These are phyloP conservation scores for Fusarium algeriense DNA, from an alignment of 2,329 filamentous ascomycete genomes.

Conservation along the genomic window DNA sequence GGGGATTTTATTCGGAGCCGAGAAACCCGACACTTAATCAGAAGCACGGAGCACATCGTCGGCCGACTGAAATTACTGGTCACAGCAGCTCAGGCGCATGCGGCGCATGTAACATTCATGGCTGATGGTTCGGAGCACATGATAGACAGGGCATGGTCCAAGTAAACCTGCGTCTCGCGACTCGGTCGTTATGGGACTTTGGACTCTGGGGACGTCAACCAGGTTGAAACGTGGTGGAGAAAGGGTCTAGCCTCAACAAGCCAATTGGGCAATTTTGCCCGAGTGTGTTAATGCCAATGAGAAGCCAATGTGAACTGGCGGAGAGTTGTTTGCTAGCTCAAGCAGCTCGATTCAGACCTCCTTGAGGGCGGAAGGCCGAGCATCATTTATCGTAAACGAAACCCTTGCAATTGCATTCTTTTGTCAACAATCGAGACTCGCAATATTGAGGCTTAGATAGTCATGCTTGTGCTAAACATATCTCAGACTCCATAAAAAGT, in stretches of 20 bases:
- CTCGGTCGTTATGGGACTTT: not conserved
- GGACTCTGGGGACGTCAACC: constrained; percentile 31
- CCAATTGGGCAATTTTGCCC: constrained; percentile 20
- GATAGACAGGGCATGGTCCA: constrained; percentile 14
- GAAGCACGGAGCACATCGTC: constrained; percentile 36
- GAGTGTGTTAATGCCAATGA: constrained; percentile 12
- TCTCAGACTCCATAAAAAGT: constrained; percentile 2
- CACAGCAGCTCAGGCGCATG: constrained; percentile 27
- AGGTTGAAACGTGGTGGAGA: constrained; percentile 36
- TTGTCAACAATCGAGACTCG: constrained; percentile 4
- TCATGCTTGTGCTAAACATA: constrained; percentile 6
- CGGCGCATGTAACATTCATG: constrained; percentile 32
- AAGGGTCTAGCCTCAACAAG: constrained; percentile 29
- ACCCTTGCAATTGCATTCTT: constrained; percentile 12
- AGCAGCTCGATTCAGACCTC: not conserved
- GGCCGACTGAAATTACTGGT: constrained; percentile 38
- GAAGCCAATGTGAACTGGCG: constrained; percentile 7
- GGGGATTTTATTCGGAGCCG: constrained; percentile 39
- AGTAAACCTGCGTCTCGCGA: not conserved
- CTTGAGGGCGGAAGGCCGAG: not conserved
- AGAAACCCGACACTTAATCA: constrained; percentile 29
- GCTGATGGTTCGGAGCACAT: constrained; percentile 31
- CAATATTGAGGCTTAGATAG: constrained; percentile 11
- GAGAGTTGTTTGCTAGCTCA: not conserved
- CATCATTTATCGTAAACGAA: not conserved